phyloP scores from a whole-genome alignment of 352 stramenopile genomes.

The Blastocystis sp. region DNA sequence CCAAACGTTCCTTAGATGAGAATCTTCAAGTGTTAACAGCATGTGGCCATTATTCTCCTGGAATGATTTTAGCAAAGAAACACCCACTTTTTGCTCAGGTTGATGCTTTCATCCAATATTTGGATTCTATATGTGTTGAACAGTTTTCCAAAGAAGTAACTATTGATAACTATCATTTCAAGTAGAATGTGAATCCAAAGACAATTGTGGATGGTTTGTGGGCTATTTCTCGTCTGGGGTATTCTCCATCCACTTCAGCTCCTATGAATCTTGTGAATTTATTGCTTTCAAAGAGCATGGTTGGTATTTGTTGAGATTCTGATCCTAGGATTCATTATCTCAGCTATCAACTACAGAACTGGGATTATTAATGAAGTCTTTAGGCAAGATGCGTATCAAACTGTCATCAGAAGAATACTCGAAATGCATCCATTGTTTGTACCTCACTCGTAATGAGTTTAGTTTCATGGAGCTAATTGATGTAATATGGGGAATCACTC shows the following conservation, averaged over 20 bases:
- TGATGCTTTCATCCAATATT: not conserved
- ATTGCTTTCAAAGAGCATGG: not conserved
- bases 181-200: not conserved
- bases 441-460: not conserved
- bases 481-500: constrained; percentile 20
- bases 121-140: not conserved
- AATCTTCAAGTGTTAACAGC: not conserved
- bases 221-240: constrained; percentile 15
- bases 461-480: not conserved
- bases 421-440: not conserved
- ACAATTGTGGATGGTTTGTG: not conserved
- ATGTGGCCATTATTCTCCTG: not conserved
- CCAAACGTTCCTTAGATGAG: constrained; percentile 28
- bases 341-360: not conserved
- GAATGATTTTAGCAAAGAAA: not conserved
- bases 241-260: not conserved
- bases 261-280: not conserved
- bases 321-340: not conserved
- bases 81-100: constrained; percentile 10
- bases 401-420: not conserved
- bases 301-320: not conserved
- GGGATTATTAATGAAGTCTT: not conserved
- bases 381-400: constrained; percentile 6
- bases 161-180: not conserved
- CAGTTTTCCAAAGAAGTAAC: not conserved